Conservation (phyloP, 75 land plant genomes). For the Ceratopteris richardii region DNA sequence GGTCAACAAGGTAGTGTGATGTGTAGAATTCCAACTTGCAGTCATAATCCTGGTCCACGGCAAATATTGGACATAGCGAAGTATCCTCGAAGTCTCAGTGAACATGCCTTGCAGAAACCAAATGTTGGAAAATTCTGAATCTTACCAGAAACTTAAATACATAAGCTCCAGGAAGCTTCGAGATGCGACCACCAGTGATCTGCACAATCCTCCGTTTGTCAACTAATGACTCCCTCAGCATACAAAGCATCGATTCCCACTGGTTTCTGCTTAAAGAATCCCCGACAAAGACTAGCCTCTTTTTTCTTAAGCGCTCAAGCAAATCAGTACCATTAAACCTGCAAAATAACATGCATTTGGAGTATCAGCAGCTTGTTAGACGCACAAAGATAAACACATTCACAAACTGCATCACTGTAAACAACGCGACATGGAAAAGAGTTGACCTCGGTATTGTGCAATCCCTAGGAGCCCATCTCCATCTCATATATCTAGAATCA, state of each 20-base stretch:
- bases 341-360: constrained; percentile 1
- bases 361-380: not conserved
- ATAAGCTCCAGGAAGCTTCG: constrained; percentile 48
- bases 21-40: constrained; percentile 67
- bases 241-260: constrained; percentile 86
- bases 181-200: constrained; percentile 36
- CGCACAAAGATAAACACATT: not conserved
- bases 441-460: constrained; percentile 62
- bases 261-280: constrained; percentile 82
- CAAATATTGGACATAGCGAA: too few relatives aligned
- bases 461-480: constrained; percentile 65
- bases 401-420: not conserved
- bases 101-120: too few relatives aligned
- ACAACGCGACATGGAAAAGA: not conserved
- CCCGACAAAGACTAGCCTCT: constrained; percentile 68
- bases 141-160: constrained; percentile 54
- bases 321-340: constrained; percentile 63
- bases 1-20: constrained; percentile 66
- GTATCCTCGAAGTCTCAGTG: too few relatives aligned
- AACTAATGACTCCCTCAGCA: constrained; percentile 37
- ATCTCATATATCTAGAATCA: constrained; percentile 38
- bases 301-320: constrained; percentile 57
- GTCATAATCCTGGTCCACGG: constrained; percentile 67
- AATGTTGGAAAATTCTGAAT: too few relatives aligned
- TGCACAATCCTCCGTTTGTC: constrained; percentile 48